Percentiles rank a stretch among this genome's conserved stretches.
These are phyloP conservation scores for Spiraea crenata DNA, from an alignment of 331 rosid species.

Conservation along the genomic window DNA sequence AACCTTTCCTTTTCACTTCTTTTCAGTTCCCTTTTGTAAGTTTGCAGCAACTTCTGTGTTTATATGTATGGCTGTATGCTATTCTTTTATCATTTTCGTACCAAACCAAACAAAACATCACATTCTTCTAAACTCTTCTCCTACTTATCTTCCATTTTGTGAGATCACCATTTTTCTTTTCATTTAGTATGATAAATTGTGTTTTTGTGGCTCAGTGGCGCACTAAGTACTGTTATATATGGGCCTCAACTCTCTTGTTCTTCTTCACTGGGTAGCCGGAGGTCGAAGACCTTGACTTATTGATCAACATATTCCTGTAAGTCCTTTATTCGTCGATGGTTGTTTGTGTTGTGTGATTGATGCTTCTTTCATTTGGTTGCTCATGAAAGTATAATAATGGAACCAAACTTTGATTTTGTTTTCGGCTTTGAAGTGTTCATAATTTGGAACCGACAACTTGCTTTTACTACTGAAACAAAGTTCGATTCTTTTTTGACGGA, in stretches of 20 bases:
- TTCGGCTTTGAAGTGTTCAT: background rate
- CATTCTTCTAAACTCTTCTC: slow-evolving; percentile 22
- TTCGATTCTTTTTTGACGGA: background rate
- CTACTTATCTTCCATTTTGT: slow-evolving; percentile 18
- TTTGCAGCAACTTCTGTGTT: background rate
- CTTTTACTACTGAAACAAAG: background rate
- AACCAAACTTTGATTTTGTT: background rate
- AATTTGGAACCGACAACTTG: background rate
- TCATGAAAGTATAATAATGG: background rate
- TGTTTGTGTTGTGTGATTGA: background rate
- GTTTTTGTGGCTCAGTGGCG: slow-evolving; percentile 4
- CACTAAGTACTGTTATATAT: slow-evolving; percentile 3
- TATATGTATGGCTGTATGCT: background rate
- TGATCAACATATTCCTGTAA: background rate
- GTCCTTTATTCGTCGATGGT: background rate
- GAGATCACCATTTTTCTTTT: background rate
- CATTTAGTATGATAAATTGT: background rate
- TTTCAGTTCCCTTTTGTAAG: background rate
- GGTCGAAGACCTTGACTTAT: background rate
- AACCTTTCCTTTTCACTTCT: background rate
- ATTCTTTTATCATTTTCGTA: background rate
- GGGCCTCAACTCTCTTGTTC: background rate
- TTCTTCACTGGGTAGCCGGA: slow-evolving; percentile 2
- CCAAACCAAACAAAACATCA: slow-evolving; percentile 3
- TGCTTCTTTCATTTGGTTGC: background rate